Base-by-base conservation (phyloP, 495 filamentous ascomycete genomes). In the Penicillium cataractarum region DNA sequence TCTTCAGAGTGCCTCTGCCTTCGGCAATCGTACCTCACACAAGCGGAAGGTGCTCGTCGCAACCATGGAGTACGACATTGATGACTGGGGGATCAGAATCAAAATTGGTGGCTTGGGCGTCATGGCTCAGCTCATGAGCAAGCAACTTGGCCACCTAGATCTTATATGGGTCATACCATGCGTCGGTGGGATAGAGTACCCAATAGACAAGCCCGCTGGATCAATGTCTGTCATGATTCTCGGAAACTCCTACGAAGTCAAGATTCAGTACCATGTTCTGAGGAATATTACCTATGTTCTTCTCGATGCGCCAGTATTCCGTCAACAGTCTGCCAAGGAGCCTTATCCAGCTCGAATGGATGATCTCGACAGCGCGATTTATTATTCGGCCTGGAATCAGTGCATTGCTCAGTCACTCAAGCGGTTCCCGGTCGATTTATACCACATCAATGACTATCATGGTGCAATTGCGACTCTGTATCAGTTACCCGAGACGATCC, bases 371-470 rank as follows among this genome's bases (percentile, higher is more conserved):
- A 85, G 82, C 62, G 89, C 88, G 22, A 86, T 91, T 40, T 87
- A 89, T 72, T 91, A 91, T 68, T 88, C 87, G 0, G 87, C 88
- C 0, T 91, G 89, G 88, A 91, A 91, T 61, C 82, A 84, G 61
- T 90, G 88, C 61, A 89, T 90, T 65, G 86, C 88, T 1, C 78
- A 87, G 56, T 72, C 87, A 0, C 82, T 90, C 57, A 81, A 77
- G 39, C 78, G 82, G 7, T 84, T 84, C 49, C 83, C 87, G 0
- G 79, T 90, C 48, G 88, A 92, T 65, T 68, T 92, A 22, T 92
- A 92, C 68, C 90, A 92, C 70, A 88, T 92, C 68, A 92, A 92
- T 72, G 90, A 92, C 70, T 92, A 92, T 69, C 90, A 92, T 61
- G 90, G 90, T 32, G 87, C 89, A 19, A 73, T 89, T 6, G 90